Conservation (phyloP, 2,329 filamentous ascomycete species). For the Pseudogymnoascus sp. region DNA sequence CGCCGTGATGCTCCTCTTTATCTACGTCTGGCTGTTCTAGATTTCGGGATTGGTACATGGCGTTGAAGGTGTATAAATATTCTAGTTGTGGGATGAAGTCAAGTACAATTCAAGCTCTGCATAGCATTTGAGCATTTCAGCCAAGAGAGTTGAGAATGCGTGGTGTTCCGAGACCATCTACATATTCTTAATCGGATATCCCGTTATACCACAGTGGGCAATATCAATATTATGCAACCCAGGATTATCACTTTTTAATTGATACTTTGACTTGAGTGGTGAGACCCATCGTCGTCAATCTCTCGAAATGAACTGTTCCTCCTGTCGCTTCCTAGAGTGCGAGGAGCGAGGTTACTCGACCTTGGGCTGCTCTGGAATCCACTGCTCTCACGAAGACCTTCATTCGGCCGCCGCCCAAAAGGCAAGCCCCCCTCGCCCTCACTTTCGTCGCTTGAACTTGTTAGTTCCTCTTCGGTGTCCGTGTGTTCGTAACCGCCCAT, state of each 20-base stretch:
- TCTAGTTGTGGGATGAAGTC: not conserved
- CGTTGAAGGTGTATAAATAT: slow-evolving; percentile 11
- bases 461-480: slow-evolving; percentile 62
- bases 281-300: not conserved
- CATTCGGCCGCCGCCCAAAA: not conserved
- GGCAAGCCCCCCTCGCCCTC: slow-evolving; percentile 27
- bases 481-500: slow-evolving; percentile 69
- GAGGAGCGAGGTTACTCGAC: slow-evolving; percentile 1
- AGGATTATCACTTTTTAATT: not conserved
- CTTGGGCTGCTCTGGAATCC: slow-evolving; percentile 2
- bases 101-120: not conserved
- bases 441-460: slow-evolving; percentile 42
- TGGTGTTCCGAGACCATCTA: slow-evolving; percentile 1
- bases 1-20: slow-evolving; percentile 75
- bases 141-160: slow-evolving; percentile 1
- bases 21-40: slow-evolving; percentile 87
- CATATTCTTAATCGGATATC: slow-evolving; percentile 2
- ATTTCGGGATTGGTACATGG: slow-evolving; percentile 6
- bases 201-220: not conserved
- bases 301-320: slow-evolving; percentile 6
- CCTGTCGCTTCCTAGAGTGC: not conserved
- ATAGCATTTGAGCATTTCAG: not conserved
- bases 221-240: not conserved
- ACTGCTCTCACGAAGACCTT: not conserved
- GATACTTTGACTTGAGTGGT: not conserved